Evolutionary conservation across 306 rosid genomes (phyloP).

Genomic region (Vigna reflexopilosa): DNA sequence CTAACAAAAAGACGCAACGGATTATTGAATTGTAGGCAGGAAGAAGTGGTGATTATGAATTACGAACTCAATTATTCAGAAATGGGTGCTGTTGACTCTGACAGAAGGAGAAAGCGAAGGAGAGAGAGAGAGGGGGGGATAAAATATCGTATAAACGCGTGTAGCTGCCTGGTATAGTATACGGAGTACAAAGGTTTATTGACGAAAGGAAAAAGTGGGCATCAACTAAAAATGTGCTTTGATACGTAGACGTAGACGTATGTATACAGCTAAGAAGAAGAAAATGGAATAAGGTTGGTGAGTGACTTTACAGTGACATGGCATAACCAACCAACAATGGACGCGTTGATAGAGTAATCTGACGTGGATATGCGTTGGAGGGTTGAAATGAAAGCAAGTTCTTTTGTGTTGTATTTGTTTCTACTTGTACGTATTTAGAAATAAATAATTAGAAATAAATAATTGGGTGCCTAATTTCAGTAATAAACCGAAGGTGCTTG

Average conservation of each 20-base stretch:
- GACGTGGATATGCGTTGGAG: not conserved
- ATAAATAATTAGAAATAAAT: no score
- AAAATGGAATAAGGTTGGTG: not conserved
- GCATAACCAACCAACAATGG: not conserved
- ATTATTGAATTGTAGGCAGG: constrained; percentile 10
- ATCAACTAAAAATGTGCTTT: no score
- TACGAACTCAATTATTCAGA: constrained; percentile 5
- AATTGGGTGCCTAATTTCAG: not conserved
- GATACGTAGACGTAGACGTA: not conserved
- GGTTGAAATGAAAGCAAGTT: not conserved
- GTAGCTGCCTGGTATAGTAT: not conserved
- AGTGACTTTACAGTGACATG: not conserved
- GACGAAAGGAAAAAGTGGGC: not conserved
- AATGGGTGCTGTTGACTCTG: constrained; percentile 32
- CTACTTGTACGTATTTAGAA: no score
- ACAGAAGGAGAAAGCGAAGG: constrained; percentile 11
- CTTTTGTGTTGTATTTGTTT: not conserved
- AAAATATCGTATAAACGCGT: constrained; percentile 41
- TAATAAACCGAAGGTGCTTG: not conserved
- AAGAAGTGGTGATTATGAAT: not conserved
- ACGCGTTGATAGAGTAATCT: constrained; percentile 8
- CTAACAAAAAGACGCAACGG: not conserved
- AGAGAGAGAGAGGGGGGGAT: not conserved
- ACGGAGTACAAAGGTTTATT: constrained; percentile 8
- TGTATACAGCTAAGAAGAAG: not conserved